Percentiles rank a stretch among this genome's conserved stretches.
Evolutionary conservation across 2,329 filamentous ascomycete species (phyloP).

Genomic region (Colletotrichum phormii): DNA sequence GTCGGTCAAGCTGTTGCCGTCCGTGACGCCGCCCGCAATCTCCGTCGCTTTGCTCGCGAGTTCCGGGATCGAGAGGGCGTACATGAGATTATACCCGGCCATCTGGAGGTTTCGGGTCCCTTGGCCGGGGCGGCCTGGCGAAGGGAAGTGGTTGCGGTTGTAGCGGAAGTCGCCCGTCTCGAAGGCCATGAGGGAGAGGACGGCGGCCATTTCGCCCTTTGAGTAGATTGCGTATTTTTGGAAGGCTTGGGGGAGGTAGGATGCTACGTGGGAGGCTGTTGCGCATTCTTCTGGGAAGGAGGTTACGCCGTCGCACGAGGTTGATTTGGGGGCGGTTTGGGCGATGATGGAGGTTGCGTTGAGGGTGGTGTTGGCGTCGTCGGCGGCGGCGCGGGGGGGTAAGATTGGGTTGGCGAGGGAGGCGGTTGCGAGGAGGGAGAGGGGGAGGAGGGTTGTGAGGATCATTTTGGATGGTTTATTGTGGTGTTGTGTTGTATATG

Average conservation of each 20-base stretch:
- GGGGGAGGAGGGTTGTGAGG: conserved; percentile 40
- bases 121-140: conserved; percentile 69
- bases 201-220: conserved; percentile 73
- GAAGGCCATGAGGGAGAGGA: conserved; percentile 77
- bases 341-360: conserved; percentile 55
- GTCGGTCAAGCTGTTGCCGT: conserved; percentile 41
- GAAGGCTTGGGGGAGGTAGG: conserved; percentile 68
- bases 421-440: conserved; percentile 43
- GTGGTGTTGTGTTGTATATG: not conserved
- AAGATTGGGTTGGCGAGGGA: conserved; percentile 40
- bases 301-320: conserved; percentile 60
- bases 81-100: conserved; percentile 56
- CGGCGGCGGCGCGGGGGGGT: conserved; percentile 18
- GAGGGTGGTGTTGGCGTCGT: not conserved
- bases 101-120: conserved; percentile 73
- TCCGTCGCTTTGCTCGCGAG: conserved; percentile 46
- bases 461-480: conserved; percentile 42
- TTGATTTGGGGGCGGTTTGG: conserved; percentile 68
- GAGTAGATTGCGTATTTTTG: conserved; percentile 64
- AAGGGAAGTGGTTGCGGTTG: conserved; percentile 71
- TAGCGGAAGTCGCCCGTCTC: conserved; percentile 78
- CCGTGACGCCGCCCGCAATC: conserved; percentile 44
- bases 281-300: conserved; percentile 68
- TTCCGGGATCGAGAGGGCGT: conserved; percentile 57
- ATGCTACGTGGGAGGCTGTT: conserved; percentile 71